Base-by-base conservation (phyloP, 495 filamentous ascomycete genomes). In the Aspergillus funiculosus region DNA sequence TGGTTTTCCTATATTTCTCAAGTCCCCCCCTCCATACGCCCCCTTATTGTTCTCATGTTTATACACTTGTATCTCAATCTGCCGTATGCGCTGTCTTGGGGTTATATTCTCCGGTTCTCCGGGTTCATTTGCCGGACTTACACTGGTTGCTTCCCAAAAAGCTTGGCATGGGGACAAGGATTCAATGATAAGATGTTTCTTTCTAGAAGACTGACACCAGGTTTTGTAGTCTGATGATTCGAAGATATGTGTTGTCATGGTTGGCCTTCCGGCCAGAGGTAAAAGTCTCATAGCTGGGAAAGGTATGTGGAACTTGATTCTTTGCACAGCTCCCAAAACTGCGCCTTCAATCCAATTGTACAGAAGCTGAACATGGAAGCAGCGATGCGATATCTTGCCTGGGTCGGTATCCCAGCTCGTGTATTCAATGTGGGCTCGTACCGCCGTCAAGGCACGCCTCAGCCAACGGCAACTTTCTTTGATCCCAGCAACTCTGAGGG, bases 191-290 rank as follows among this genome's bases (percentile, higher is more conserved):
- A n/a, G n/a, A n/a, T n/a, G n/a, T n/a, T 19, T 18, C 28, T 32
- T 32, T 41, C 14, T 22, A 22, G 20, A 34, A 36, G 43, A 39
- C 49, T 54, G 26, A 46, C 32, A 34, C 31, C 11, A 13, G 35
- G 3, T 15, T 13, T 46, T 72, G n/a, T 81, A 94, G 86, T 86
- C 85, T 50, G 92, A 96, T 70, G 88, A 95, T 56, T 89, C 86
- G 22, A 85, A 84, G 59, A 94, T 98, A 64, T 95, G 89, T 57
- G 90, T 98, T n/a, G 86, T 97, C 43, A 96, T 98, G 92, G 92
- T 98, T 36, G 92, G 92, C 30, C 73, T 98, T 49, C 92, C 92
- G 29, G 92, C 92, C 44, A 77, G 92, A 41, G 92, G 92, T 58
- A 98, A 98, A 75, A 92, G 86, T 66, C 82, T 95, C 56, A 97